A percentile compares a stretch with the other conserved stretches of the same genome.
Evolutionary conservation across 2,329 filamentous ascomycete genomes (phyloP).

Genomic region (Aspergillus carbonarius): DNA sequence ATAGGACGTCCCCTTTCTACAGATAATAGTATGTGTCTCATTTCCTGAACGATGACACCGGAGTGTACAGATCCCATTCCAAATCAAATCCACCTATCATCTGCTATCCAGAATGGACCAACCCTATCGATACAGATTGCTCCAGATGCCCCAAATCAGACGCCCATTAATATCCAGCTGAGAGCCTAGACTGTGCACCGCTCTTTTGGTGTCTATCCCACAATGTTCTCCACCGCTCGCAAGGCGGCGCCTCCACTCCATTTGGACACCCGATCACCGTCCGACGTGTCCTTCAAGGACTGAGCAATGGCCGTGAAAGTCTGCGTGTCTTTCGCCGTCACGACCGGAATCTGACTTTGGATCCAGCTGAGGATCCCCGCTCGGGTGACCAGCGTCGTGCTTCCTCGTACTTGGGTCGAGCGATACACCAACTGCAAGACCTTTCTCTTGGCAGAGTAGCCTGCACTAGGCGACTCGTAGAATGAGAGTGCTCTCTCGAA

Average conservation of each 20-base stretch:
- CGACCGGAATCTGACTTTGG: constrained; percentile 56
- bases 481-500: constrained; percentile 74
- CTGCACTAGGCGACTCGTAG: constrained; percentile 66
- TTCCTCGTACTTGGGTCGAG: constrained; percentile 67
- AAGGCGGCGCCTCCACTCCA: constrained; percentile 62
- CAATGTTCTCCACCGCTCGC: constrained; percentile 28
- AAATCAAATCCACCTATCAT: background rate
- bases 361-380: constrained; percentile 76
- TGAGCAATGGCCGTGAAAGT: constrained; percentile 57
- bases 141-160: background rate
- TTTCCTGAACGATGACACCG: background rate
- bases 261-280: constrained; percentile 61
- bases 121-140: background rate
- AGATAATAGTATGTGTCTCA: background rate
- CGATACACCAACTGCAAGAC: constrained; percentile 64
- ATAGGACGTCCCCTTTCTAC: background rate
- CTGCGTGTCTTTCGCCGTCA: constrained; percentile 43
- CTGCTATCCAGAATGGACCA: background rate
- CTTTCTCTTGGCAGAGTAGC: constrained; percentile 59
- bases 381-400: constrained; percentile 76
- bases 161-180: background rate
- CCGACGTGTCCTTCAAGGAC: constrained; percentile 64
- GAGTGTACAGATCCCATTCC: background rate
- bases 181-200: background rate
- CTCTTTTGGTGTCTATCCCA: constrained; percentile 8